Conservation (phyloP, 345 rosid species). For the Theobroma cacao region DNA sequence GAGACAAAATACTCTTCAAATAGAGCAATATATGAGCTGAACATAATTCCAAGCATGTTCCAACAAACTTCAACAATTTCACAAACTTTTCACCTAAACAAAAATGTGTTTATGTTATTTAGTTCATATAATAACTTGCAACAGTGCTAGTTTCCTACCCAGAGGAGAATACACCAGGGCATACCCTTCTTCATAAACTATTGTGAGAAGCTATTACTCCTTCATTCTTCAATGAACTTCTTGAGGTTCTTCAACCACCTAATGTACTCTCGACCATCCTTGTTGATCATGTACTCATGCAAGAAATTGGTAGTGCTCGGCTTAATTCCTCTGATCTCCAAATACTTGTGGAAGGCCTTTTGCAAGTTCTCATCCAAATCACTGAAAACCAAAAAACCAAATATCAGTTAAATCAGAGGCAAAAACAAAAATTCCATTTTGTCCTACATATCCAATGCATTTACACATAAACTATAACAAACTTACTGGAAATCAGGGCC, state of each 20-base stretch:
- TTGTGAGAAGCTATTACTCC: neutral
- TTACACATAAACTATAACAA: neutral
- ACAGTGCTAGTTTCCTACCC: neutral
- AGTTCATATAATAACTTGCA: neutral
- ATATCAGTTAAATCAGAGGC: neutral
- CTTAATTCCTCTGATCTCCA: slow-evolving; percentile 76
- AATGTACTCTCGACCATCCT: slow-evolving; percentile 67
- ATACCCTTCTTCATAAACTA: neutral
- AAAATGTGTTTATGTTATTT: neutral
- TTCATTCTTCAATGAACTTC: slow-evolving; percentile 55
- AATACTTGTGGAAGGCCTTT: slow-evolving; percentile 72
- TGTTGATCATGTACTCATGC: slow-evolving; percentile 90
- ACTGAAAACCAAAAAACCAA: slow-evolving; percentile 34
- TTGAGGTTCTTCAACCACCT: slow-evolving; percentile 73
- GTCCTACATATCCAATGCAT: neutral
- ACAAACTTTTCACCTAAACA: neutral
- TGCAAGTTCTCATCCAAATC: slow-evolving; percentile 83
- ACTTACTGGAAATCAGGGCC: slow-evolving; percentile 90
- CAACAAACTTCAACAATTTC: neutral
- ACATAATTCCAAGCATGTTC: neutral
- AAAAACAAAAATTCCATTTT: neutral
- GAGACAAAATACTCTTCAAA: neutral
- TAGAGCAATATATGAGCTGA: neutral
- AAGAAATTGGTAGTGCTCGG: slow-evolving; percentile 76
- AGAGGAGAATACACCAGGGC: neutral